Evolutionary conservation across 805 yeast species (phyloP).

Genomic region (Henningerozyma blattae): DNA sequence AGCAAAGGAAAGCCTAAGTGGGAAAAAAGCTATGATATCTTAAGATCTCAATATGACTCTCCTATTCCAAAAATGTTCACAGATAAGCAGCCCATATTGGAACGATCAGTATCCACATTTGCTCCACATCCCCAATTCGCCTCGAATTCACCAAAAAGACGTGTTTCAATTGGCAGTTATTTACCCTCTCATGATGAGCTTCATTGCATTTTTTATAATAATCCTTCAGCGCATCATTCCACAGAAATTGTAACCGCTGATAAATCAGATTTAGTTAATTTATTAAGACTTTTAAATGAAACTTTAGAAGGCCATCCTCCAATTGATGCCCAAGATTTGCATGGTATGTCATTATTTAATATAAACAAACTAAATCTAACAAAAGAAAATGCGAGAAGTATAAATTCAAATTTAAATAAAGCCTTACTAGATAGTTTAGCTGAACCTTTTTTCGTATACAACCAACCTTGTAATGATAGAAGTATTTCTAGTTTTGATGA

Average conservation of each 20-base stretch:
- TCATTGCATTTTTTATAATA: slow-evolving; percentile 4
- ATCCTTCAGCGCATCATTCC: slow-evolving; percentile 6
- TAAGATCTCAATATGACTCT: neutral
- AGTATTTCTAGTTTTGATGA: slow-evolving; percentile 4
- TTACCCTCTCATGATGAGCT: neutral
- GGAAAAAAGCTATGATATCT: neutral
- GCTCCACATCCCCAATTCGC: neutral
- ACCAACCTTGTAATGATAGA: slow-evolving; percentile 10
- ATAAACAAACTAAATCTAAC: slow-evolving; percentile 20
- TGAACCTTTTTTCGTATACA: slow-evolving; percentile 22
- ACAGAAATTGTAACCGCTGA: slow-evolving; percentile 13
- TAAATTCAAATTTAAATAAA: slow-evolving; percentile 12
- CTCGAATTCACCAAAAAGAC: neutral
- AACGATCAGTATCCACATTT: neutral
- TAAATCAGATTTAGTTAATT: slow-evolving; percentile 18
- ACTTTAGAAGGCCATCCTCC: slow-evolving; percentile 21
- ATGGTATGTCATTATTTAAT: slow-evolving; percentile 22
- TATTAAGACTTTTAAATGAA: slow-evolving; percentile 21
- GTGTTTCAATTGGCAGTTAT: neutral
- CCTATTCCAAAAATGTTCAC: neutral
- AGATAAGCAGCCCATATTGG: too few species aligned
- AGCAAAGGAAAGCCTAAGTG: neutral
- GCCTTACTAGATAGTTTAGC: slow-evolving; percentile 23
- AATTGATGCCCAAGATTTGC: slow-evolving; percentile 20
- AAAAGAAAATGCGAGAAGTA: slow-evolving; percentile 5